phyloP scores from a whole-genome alignment of 1,139 yeast genomes.

The Suhomyces bokatorum region DNA sequence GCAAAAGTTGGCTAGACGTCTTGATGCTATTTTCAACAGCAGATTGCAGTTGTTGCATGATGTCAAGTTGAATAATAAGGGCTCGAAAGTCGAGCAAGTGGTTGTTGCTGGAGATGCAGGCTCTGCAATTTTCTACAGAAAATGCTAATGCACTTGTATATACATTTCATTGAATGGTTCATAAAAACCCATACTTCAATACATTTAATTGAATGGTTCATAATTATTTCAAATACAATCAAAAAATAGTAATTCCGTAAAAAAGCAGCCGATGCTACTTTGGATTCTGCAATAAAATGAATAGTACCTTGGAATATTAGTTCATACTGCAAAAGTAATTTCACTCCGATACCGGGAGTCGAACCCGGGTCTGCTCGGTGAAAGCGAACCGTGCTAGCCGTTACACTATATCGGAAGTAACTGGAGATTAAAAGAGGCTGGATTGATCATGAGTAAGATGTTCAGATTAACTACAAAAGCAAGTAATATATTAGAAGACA shows the following conservation, averaged over 20 bases:
- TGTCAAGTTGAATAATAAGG: slow-evolving; percentile 21
- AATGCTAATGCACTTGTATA: slow-evolving; percentile 3
- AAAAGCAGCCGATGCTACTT: too few relatives aligned
- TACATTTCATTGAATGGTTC: not conserved
- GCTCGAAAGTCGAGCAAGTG: slow-evolving; percentile 48
- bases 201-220: not conserved
- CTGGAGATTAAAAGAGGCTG: not conserved
- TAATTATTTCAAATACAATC: too few relatives aligned
- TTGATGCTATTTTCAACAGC: slow-evolving; percentile 39
- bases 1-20: slow-evolving; percentile 27
- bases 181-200: too few relatives aligned
- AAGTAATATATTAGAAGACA: too few relatives aligned
- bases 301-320: not conserved
- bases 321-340: slow-evolving; percentile 8
- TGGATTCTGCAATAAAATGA: too few relatives aligned
- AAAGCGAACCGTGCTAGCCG: slow-evolving; percentile 84
- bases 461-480: too few relatives aligned
- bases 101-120: slow-evolving; percentile 62
- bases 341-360: slow-evolving; percentile 76
- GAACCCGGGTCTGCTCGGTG: slow-evolving; percentile 84
- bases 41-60: slow-evolving; percentile 47
- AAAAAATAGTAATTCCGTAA: too few relatives aligned
- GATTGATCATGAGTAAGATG: too few relatives aligned
- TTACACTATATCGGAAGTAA: slow-evolving; percentile 68
- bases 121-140: slow-evolving; percentile 63